Evolutionary conservation across 75 land plant species (phyloP).

Genomic region (Pseudotsuga menziesii): DNA sequence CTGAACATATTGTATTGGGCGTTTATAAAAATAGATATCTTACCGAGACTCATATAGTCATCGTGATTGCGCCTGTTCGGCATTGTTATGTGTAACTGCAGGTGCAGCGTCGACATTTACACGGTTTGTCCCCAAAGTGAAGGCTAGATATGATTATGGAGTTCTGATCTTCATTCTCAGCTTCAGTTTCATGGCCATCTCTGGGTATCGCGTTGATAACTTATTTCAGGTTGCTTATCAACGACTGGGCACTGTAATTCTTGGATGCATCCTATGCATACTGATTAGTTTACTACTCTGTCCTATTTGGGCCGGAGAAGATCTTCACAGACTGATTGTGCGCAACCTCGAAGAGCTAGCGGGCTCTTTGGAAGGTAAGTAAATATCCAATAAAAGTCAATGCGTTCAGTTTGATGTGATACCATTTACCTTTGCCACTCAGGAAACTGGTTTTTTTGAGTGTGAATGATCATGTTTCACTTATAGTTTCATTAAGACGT

Average conservation of each 20-base stretch:
- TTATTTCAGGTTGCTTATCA: constrained; percentile 21
- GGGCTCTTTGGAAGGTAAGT: constrained; percentile 42
- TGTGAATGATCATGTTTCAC: neutral
- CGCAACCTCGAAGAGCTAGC: constrained; percentile 38
- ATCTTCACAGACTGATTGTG: constrained; percentile 35
- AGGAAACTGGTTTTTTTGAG: too few relatives aligned
- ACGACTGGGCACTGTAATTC: constrained; percentile 32
- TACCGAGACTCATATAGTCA: too few relatives aligned
- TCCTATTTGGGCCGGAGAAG: constrained; percentile 66
- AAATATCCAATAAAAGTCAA: too few relatives aligned
- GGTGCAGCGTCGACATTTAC: constrained; percentile 49
- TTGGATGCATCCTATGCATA: constrained; percentile 28
- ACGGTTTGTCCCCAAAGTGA: constrained; percentile 45
- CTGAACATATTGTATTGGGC: too few relatives aligned
- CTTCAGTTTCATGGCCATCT: constrained; percentile 47
- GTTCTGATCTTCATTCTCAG: constrained; percentile 61
- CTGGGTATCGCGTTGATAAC: constrained; percentile 36
- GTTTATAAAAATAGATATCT: too few relatives aligned
- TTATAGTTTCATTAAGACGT: too few relatives aligned
- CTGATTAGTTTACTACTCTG: constrained; percentile 26
- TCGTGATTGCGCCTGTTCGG: too few relatives aligned
- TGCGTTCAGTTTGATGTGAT: neutral
- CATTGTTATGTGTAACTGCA: constrained; percentile 11
- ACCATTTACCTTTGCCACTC: too few relatives aligned
- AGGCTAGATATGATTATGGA: constrained; percentile 58